Evolutionary conservation across 176 grass and related monocot species (phyloP).

Genomic region (Rhynchospora tenuis): DNA sequence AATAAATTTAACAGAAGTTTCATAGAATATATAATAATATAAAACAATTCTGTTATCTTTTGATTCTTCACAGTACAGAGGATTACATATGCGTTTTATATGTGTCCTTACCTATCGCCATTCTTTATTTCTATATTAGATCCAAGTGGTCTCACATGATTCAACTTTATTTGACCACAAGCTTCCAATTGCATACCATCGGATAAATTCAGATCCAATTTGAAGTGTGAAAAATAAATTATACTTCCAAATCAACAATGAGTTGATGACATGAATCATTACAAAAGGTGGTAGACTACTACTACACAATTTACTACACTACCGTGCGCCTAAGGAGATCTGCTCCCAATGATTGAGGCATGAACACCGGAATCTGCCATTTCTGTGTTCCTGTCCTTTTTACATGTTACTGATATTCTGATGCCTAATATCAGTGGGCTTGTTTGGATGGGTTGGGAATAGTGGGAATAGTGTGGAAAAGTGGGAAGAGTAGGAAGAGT

Average conservation of each 20-base stretch:
- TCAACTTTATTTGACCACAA: background rate
- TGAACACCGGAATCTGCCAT: conserved; percentile 15
- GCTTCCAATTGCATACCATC: background rate
- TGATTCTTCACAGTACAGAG: background rate
- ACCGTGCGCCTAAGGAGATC: background rate
- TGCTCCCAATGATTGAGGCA: conserved; percentile 15
- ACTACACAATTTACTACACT: background rate
- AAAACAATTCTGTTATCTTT: background rate
- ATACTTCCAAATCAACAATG: background rate
- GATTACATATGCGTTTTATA: background rate
- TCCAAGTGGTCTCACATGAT: background rate
- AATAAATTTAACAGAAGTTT: background rate
- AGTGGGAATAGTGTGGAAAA: too few species aligned
- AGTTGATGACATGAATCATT: background rate
- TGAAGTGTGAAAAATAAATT: background rate
- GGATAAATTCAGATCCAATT: background rate
- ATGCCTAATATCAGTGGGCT: background rate
- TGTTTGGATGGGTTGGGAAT: too few species aligned
- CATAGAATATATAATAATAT: background rate
- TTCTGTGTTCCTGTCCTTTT: conserved; percentile 3
- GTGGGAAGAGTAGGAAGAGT: too few species aligned
- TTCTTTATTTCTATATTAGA: background rate
- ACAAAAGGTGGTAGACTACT: too few species aligned
- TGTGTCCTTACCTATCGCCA: background rate
- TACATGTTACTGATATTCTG: conserved; percentile 9